Evolutionary conservation across 2,329 filamentous ascomycete species (phyloP).

Genomic region (Botrytis porri): DNA sequence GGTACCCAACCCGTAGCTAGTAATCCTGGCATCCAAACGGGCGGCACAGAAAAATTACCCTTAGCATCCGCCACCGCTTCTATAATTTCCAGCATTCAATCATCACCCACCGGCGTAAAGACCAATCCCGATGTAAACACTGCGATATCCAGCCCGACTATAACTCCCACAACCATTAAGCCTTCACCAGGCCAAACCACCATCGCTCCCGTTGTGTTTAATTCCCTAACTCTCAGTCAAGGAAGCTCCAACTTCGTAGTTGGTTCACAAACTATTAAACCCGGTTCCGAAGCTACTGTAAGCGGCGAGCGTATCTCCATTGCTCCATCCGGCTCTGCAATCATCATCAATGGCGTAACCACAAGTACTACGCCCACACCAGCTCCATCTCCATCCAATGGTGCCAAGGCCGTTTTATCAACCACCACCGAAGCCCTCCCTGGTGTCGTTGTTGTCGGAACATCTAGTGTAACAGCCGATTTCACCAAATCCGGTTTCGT

Average conservation of each 20-base stretch:
- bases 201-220: slow-evolving; percentile 26
- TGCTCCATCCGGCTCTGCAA: slow-evolving; percentile 24
- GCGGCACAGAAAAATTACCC: background rate
- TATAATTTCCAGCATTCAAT: background rate
- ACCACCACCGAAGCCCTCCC: slow-evolving; percentile 16
- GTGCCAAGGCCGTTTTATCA: background rate
- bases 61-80: background rate
- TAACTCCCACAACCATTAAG: slow-evolving; percentile 8
- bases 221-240: slow-evolving; percentile 27
- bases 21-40: background rate
- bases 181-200: slow-evolving; percentile 19
- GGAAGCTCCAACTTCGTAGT: slow-evolving; percentile 27
- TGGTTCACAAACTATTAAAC: slow-evolving; percentile 30
- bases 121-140: background rate
- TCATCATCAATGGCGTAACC: slow-evolving; percentile 28
- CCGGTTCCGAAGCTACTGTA: slow-evolving; percentile 30
- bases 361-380: slow-evolving; percentile 8
- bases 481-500: slow-evolving; percentile 20
- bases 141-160: background rate
- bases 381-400: background rate
- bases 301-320: slow-evolving; percentile 30
- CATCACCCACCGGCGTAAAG: background rate
- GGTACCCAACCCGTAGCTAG: slow-evolving; percentile 2
- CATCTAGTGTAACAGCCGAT: slow-evolving; percentile 28
- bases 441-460: slow-evolving; percentile 27